Evolutionary conservation across 1,139 yeast genomes (phyloP), one percentile per base, ranked within the genome.

Genomic region (Yamadazyma atmosphaerica): DNA sequence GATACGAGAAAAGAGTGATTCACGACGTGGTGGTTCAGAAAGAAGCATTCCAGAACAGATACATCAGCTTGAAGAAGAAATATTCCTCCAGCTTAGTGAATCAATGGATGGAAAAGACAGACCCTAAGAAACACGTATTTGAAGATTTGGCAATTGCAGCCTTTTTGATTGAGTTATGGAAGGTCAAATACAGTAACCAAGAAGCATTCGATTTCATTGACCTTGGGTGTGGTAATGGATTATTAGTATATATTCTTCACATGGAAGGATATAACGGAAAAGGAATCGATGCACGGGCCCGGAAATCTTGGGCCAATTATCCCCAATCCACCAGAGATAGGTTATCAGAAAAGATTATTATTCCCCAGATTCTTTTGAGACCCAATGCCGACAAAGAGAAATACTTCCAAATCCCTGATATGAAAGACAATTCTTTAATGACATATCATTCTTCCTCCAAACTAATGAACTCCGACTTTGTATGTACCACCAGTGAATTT

Each of bases 81-180:
- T 86, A 90, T 56, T 87, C 96, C 0, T 78, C 83, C 30, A 63
- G 68, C 15, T 63, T 90, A 38, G 90, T 89, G n/a, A 85, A 82
- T 29, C 77, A 74, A 50, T 92, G 98, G 98, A 80, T 74, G 15
- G 98, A 92, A 60, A 81, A 83, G 33, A 92, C 98, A 2, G 97
- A 92, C 60, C 98, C 98, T 1, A 78, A 83, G 51, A 92, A 92
- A 58, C 98, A 92, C 62, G 98, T 90, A 0, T 92, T 90, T 64
- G 98, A 92, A 65, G 98, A 92, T 57, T 75, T 92, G 40, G 95
- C 96, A 2, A 90, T 92, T 49, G 98, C 98, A 0, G 96, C 98
- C 0, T 92, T 90, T 52, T 68, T 92, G 42, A 85, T 90, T n/a
- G 96, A 87, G 58, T 72, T 87, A 28, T 90, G 98, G 98, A 65